Percentiles rank a stretch among this genome's conserved stretches.
These are phyloP conservation scores for Neoboletus brunneissimus DNA, from an alignment of 768 basidiomycete genomes.

Conservation along the genomic window DNA sequence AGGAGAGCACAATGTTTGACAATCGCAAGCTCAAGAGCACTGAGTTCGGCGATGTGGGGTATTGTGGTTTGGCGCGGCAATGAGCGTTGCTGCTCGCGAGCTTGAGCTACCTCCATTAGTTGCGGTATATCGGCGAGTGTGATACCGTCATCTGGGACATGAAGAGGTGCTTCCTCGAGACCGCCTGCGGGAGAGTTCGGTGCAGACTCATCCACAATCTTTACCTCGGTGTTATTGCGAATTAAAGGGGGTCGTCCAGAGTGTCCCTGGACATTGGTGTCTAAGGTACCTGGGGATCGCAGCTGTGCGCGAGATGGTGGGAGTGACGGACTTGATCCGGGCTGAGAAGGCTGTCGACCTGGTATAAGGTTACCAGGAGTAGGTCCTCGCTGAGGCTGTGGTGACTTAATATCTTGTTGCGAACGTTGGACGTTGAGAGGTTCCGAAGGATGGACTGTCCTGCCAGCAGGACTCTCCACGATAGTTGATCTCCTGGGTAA, in stretches of 20 bases:
- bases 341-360: constrained; percentile 35
- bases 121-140: constrained; percentile 94
- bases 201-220: constrained; percentile 81
- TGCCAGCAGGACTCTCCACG: constrained; percentile 90
- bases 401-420: constrained; percentile 39
- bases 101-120: constrained; percentile 88
- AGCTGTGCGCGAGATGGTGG: constrained; percentile 38
- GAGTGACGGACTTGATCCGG: constrained; percentile 30
- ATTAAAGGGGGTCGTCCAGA: constrained; percentile 62
- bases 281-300: constrained; percentile 38
- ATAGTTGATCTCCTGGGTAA: constrained; percentile 93
- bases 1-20: constrained; percentile 90
- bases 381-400: constrained; percentile 41
- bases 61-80: constrained; percentile 73
- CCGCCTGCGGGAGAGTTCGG: constrained; percentile 67
- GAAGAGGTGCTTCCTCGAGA: constrained; percentile 38
- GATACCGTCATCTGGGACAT: constrained; percentile 71
- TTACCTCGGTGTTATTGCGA: constrained; percentile 81
- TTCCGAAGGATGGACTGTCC: constrained; percentile 75
- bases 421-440: constrained; percentile 45
- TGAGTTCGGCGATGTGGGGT: constrained; percentile 82
- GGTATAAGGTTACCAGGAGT: constrained; percentile 36
- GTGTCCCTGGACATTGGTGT: constrained; percentile 43
- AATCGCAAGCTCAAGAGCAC: constrained; percentile 80
- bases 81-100: constrained; percentile 83